Conservation (phyloP, 2,329 filamentous ascomycete genomes). For the Diaporthe aspalathi region DNA sequence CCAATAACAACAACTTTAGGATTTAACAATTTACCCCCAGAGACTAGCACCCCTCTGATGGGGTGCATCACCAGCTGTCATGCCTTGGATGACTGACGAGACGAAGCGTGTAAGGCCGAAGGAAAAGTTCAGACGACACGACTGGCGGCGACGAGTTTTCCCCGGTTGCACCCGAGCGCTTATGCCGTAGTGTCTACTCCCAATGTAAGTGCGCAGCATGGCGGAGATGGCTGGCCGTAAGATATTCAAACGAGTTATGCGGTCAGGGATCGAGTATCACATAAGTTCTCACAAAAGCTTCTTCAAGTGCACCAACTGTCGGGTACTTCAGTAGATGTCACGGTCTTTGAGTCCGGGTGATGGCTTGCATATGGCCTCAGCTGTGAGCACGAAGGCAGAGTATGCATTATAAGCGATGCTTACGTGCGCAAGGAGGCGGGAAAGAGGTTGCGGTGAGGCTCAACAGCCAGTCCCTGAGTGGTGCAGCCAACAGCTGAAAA, state of each 20-base stretch:
- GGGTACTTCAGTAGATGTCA: background rate
- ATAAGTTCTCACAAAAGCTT: background rate
- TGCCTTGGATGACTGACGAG: background rate
- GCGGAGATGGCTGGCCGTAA: background rate
- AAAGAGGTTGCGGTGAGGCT: constrained; percentile 29
- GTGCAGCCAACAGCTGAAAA: constrained; percentile 11
- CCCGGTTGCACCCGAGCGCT: background rate
- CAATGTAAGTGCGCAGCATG: background rate
- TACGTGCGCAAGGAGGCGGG: constrained; percentile 22
- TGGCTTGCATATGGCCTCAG: constrained; percentile 20
- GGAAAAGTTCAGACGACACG: background rate
- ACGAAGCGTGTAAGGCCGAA: background rate
- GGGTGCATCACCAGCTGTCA: background rate
- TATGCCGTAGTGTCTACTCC: background rate
- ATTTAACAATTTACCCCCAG: too few species aligned
- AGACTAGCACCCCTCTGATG: background rate
- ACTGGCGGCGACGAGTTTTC: background rate
- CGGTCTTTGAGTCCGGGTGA: background rate
- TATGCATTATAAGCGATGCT: constrained; percentile 18
- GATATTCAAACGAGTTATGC: too few species aligned
- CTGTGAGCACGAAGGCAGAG: background rate
- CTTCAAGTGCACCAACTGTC: background rate
- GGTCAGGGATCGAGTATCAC: too few species aligned
- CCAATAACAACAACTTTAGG: too few species aligned
- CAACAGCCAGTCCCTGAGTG: background rate